Conservation (phyloP, 768 basidiomycete species). For the Peribolospora kevripleyi region DNA sequence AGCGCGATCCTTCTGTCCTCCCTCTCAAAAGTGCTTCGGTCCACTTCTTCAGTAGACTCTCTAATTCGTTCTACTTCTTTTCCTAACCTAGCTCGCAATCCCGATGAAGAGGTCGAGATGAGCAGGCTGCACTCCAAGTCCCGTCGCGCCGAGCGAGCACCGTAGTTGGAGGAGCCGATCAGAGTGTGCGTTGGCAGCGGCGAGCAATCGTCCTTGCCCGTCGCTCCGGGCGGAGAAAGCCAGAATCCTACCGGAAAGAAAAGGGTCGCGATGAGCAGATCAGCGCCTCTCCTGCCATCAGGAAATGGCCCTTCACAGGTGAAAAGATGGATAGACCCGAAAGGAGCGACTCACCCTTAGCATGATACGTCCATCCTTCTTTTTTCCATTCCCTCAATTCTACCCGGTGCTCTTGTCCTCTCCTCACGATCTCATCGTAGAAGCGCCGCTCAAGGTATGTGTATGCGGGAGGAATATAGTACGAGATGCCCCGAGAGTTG, state of each 20-base stretch:
- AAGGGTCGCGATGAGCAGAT: too few relatives aligned
- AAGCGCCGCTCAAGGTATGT: conserved; percentile 68
- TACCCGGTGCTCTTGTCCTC: conserved; percentile 25
- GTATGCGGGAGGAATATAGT: conserved; percentile 85
- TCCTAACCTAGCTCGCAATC: not conserved
- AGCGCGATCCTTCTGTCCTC: too few relatives aligned
- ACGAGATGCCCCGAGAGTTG: conserved; percentile 66
- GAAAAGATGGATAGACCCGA: too few relatives aligned
- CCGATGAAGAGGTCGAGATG: conserved; percentile 6
- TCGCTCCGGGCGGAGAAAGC: conserved; percentile 7
- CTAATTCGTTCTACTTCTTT: conserved; percentile 4
- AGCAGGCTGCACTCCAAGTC: conserved; percentile 14
- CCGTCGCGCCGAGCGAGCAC: conserved; percentile 9
- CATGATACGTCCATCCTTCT: conserved; percentile 89
- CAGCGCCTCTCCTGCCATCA: not conserved
- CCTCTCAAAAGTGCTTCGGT: too few relatives aligned
- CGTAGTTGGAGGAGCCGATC: conserved; percentile 15
- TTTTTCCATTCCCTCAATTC: conserved; percentile 67
- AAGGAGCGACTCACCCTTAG: conserved; percentile 44
- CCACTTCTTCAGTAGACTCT: conserved; percentile 5
- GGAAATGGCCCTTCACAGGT: not conserved
- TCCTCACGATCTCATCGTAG: conserved; percentile 19
- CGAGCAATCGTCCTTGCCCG: too few relatives aligned
- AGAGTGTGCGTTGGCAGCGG: conserved; percentile 9
- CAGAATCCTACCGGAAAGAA: conserved; percentile 8